Evolutionary conservation across 2,329 filamentous ascomycete species (phyloP).

Genomic region (Colletotrichum magnum): DNA sequence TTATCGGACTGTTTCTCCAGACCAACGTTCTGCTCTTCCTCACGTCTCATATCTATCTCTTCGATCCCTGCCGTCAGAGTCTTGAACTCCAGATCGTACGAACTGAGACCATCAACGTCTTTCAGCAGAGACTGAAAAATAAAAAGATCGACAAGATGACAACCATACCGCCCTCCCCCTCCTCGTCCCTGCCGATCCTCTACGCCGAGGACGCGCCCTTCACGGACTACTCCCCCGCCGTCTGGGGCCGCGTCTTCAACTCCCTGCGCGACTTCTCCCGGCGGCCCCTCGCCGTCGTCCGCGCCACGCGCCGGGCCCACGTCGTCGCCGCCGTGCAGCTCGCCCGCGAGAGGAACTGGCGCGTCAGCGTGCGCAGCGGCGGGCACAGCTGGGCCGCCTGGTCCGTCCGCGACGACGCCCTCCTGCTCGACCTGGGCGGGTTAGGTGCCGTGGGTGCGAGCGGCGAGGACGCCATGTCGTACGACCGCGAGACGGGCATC

Average conservation of each 20-base stretch:
- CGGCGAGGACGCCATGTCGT: conserved; percentile 49
- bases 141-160: neutral
- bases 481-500: conserved; percentile 55
- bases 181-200: conserved; percentile 40
- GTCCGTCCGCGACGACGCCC: conserved; percentile 62
- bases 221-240: conserved; percentile 46
- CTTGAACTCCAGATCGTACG: too few relatives aligned
- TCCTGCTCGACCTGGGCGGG: conserved; percentile 54
- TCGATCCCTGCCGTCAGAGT: too few relatives aligned
- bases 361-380: conserved; percentile 62
- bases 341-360: conserved; percentile 49
- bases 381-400: conserved; percentile 65
- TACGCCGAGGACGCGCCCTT: conserved; percentile 44
- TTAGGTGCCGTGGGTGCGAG: conserved; percentile 7
- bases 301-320: conserved; percentile 53
- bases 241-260: conserved; percentile 60
- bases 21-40: too few relatives aligned
- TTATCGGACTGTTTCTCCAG: too few relatives aligned
- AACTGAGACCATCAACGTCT: too few relatives aligned
- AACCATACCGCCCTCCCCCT: neutral
- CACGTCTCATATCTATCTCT: too few relatives aligned
- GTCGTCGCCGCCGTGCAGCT: conserved; percentile 56
- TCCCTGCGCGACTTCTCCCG: conserved; percentile 48
- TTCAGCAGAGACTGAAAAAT: too few relatives aligned
- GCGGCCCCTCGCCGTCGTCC: conserved; percentile 58